Evolutionary conservation across 306 rosid species (phyloP).

Genomic region (Pterocarpus santalinus): DNA sequence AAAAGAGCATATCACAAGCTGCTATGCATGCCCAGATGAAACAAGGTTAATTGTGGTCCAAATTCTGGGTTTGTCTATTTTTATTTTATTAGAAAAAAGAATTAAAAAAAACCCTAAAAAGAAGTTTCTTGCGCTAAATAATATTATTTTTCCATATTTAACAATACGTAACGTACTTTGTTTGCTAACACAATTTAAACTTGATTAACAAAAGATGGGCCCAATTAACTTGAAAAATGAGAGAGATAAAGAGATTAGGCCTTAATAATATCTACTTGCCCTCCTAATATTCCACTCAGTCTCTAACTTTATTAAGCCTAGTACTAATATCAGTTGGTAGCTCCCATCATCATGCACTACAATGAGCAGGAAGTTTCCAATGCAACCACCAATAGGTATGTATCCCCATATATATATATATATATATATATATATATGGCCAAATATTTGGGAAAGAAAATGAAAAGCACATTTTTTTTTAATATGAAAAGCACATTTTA

Average conservation of each 20-base stretch:
- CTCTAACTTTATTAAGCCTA: not conserved
- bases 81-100: no score
- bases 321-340: constrained; percentile 1
- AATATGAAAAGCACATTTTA: not conserved
- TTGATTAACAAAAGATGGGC: not conserved
- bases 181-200: not conserved
- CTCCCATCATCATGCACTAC: not conserved
- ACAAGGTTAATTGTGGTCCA: no score
- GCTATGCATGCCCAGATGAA: no score
- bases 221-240: constrained; percentile 19
- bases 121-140: no score
- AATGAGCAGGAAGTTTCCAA: constrained; percentile 41
- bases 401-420: not conserved
- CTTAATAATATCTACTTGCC: no score
- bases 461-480: not conserved
- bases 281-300: not conserved
- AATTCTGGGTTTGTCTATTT: no score
- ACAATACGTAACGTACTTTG: not conserved
- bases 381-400: constrained; percentile 35
- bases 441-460: constrained; percentile 6
- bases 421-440: not conserved
- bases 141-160: not conserved
- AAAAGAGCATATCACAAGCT: no score
- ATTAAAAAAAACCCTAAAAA: no score
- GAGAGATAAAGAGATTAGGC: not conserved